Conservation (phyloP, 768 basidiomycete genomes). For the Podaxis mareebaensis region DNA sequence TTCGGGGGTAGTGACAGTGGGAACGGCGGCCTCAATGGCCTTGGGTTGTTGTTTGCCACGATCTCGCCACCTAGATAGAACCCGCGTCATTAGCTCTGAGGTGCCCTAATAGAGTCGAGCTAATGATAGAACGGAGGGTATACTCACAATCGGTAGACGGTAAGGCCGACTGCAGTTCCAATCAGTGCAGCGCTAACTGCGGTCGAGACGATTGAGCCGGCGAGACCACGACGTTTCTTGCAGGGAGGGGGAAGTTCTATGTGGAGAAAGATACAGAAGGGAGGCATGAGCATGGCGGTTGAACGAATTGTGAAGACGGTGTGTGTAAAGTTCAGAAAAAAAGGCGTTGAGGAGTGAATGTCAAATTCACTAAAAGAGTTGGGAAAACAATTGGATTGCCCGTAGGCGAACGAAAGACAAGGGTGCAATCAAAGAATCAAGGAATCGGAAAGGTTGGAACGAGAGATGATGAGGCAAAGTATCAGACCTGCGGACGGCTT, state of each 20-base stretch:
- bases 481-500: conserved; percentile 3
- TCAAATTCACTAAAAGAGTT: conserved; percentile 15
- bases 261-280: conserved; percentile 48
- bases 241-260: conserved; percentile 74
- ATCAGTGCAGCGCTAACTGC: conserved; percentile 85
- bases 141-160: conserved; percentile 81
- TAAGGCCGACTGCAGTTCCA: conserved; percentile 83
- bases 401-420: conserved; percentile 18
- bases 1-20: conserved; percentile 32
- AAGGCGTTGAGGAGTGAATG: conserved; percentile 15
- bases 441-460: conserved; percentile 1
- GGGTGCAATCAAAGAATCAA: neutral
- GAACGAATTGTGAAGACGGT: neutral
- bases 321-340: conserved; percentile 18
- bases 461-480: neutral
- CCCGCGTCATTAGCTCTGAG: neutral
- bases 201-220: conserved; percentile 81
- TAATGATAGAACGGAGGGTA: too few relatives aligned
- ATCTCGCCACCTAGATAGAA: conserved; percentile 65
- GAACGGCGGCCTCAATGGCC: conserved; percentile 15
- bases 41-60: conserved; percentile 56
- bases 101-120: neutral
- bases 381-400: conserved; percentile 8
- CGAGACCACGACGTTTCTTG: conserved; percentile 80
- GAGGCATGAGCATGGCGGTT: conserved; percentile 28